Evolutionary conservation across 1,284 basidiomycete genomes (phyloP).

Genomic region (Microstroma glucosiphilum): DNA sequence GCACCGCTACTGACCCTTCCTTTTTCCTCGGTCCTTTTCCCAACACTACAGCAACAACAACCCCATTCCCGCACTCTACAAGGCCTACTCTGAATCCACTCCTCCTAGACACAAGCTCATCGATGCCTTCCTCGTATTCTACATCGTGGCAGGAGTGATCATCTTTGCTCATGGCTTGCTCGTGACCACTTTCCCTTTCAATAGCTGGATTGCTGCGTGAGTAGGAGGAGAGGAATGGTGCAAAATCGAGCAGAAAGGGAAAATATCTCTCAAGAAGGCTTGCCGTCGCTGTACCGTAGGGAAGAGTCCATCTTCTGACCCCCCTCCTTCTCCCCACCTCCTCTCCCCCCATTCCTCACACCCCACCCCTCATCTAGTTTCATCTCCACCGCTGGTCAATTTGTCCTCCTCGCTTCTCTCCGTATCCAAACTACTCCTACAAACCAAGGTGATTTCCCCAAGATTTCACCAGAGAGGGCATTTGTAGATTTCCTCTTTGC

Average conservation of each 20-base stretch:
- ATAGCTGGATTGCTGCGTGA: slow-evolving; percentile 91
- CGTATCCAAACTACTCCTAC: slow-evolving; percentile 84
- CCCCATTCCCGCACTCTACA: slow-evolving; percentile 61
- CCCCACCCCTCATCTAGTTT: slow-evolving; percentile 60
- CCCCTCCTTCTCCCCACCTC: neutral
- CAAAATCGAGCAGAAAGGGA: neutral
- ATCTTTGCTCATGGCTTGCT: slow-evolving; percentile 89
- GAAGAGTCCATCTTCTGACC: slow-evolving; percentile 1
- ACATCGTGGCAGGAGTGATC: slow-evolving; percentile 79
- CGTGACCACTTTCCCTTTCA: slow-evolving; percentile 91
- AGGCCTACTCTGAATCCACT: slow-evolving; percentile 71
- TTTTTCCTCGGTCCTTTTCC: neutral
- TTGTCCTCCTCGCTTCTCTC: slow-evolving; percentile 85
- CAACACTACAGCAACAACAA: neutral
- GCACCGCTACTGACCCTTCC: too few species aligned
- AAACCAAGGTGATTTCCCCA: slow-evolving; percentile 55
- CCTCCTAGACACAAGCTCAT: slow-evolving; percentile 82
- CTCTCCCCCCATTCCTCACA: neutral
- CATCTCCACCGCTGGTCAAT: slow-evolving; percentile 87
- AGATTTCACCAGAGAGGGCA: slow-evolving; percentile 22
- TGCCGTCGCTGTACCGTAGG: slow-evolving; percentile 7
- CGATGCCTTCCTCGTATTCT: slow-evolving; percentile 84
- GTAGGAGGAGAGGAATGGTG: slow-evolving; percentile 44
- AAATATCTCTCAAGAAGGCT: neutral
- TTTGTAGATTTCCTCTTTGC: slow-evolving; percentile 94